Evolutionary conservation across 495 filamentous ascomycete species (phyloP).

Genomic region (Neurospora sp.): DNA sequence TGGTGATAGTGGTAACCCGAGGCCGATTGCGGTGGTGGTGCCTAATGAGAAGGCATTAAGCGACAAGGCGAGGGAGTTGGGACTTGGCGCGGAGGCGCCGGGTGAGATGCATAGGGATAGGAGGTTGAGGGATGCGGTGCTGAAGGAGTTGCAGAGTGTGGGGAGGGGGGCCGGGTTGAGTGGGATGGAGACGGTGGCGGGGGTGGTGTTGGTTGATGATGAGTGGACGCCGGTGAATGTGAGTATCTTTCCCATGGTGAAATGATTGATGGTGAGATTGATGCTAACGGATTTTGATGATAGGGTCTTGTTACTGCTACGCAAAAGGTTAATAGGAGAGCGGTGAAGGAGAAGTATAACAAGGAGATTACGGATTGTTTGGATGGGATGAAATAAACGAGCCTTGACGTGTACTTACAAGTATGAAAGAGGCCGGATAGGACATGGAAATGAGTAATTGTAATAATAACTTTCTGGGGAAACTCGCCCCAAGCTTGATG

Average conservation of each 20-base stretch:
- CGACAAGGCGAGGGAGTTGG: conserved; percentile 39
- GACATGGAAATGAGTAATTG: neutral
- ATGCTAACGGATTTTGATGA: conserved; percentile 15
- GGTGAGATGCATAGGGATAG: conserved; percentile 29
- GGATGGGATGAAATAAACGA: conserved; percentile 7
- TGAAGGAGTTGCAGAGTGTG: conserved; percentile 42
- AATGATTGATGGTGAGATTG: neutral
- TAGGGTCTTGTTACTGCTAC: conserved; percentile 52
- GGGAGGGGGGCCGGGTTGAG: conserved; percentile 43
- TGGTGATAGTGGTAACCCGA: conserved; percentile 36
- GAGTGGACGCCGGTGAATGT: conserved; percentile 59
- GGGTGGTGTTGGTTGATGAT: conserved; percentile 51
- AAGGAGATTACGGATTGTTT: conserved; percentile 44
- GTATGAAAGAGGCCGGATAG: too few relatives aligned
- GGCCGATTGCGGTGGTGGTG: conserved; percentile 49
- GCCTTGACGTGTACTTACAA: too few relatives aligned
- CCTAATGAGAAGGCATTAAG: conserved; percentile 46
- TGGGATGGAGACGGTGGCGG: conserved; percentile 47
- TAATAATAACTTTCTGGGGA: neutral
- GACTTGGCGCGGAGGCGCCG: conserved; percentile 30
- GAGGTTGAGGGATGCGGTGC: conserved; percentile 40
- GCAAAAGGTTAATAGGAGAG: conserved; percentile 51
- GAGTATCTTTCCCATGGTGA: conserved; percentile 17
- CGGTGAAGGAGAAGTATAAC: conserved; percentile 42
- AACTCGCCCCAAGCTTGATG: neutral